Base-by-base conservation (phyloP, 129 eudicot genomes). In the Chrysanthemum seticuspe region DNA sequence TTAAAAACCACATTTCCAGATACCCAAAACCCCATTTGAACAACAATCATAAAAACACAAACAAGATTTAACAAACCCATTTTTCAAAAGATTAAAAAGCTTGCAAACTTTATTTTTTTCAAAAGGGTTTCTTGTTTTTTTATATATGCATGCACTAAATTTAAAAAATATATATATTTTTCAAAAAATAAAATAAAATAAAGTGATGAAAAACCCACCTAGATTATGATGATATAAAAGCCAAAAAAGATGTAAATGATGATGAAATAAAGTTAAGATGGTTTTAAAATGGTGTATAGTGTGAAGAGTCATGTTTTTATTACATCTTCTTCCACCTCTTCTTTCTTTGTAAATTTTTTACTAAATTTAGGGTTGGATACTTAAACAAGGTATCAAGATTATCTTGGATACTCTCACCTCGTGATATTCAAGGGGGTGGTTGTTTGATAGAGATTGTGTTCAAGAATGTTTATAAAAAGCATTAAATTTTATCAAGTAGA, bases 1-100 rank as follows among this genome's bases (percentile, higher is more conserved):
- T 88, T 40, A 34, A 91, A 91, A 48, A 83, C 88, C 44, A 87
- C 89, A 84, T 84, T 86, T 1, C 65, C 95, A 3, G 78, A 58
- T 7, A 65, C 63, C 58, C 57, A 80, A 65, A 48, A 9, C 6
- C 63, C 73, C 40, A 64, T 53, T 23, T 71, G 47, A 68, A 51
- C 49, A 68, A 63, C 51, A 62, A 19, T 25, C 16, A 71, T 57
- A 74, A 75, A 21, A 70, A 57, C 70, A 75, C 47, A 62, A 36
- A 51, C 76, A 14, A 12, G 15, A 67, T 53, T 55, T 16, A 60
- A 75, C 53, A 68, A 73, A 6, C 54, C 80, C 88, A 84, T 78
- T 47, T 44, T 3, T 50, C 18, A 31, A 19, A 18, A 40, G 44
- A 4, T 36, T 36, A 4, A 40, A 6, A 40, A 40, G 45, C 2